Conservation (phyloP, 768 basidiomycete genomes). For the Clitopilus passeckerianus region DNA sequence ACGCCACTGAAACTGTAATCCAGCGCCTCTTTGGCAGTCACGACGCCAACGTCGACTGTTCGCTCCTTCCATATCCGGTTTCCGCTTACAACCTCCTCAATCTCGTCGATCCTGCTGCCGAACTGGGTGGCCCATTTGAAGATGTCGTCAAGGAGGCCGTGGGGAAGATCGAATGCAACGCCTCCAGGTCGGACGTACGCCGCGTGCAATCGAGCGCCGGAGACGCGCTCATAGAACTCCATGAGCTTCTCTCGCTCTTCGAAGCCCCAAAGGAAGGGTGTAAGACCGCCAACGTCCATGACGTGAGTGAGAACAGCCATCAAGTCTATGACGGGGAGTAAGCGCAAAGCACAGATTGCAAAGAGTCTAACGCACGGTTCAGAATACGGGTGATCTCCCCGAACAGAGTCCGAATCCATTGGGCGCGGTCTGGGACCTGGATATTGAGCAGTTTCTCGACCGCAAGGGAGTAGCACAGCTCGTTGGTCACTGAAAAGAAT, state of each 20-base stretch:
- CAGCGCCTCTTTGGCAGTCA: slow-evolving; percentile 88
- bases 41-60: slow-evolving; percentile 84
- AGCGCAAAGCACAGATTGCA: neutral
- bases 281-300: slow-evolving; percentile 97
- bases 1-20: slow-evolving; percentile 95
- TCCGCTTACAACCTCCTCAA: slow-evolving; percentile 95
- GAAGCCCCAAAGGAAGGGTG: slow-evolving; percentile 99
- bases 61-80: slow-evolving; percentile 99
- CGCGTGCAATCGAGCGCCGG: slow-evolving; percentile 93
- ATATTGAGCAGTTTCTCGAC: slow-evolving; percentile 98
- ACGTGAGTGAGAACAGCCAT: slow-evolving; percentile 97
- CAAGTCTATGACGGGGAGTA: slow-evolving; percentile 49
- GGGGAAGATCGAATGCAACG: slow-evolving; percentile 95
- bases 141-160: slow-evolving; percentile 98
- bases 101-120: slow-evolving; percentile 84
- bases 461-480: slow-evolving; percentile 93
- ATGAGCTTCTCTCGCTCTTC: slow-evolving; percentile 99
- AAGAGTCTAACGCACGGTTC: slow-evolving; percentile 61
- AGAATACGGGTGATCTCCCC: slow-evolving; percentile 95
- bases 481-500: slow-evolving; percentile 85
- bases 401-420: slow-evolving; percentile 97
- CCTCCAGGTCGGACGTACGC: slow-evolving; percentile 98
- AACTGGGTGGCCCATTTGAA: slow-evolving; percentile 98
- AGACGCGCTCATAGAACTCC: slow-evolving; percentile 99
- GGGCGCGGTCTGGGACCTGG: slow-evolving; percentile 92